Evolutionary conservation across 2,329 filamentous ascomycete genomes (phyloP).

Genomic region (Pseudogymnoascus sp.): DNA sequence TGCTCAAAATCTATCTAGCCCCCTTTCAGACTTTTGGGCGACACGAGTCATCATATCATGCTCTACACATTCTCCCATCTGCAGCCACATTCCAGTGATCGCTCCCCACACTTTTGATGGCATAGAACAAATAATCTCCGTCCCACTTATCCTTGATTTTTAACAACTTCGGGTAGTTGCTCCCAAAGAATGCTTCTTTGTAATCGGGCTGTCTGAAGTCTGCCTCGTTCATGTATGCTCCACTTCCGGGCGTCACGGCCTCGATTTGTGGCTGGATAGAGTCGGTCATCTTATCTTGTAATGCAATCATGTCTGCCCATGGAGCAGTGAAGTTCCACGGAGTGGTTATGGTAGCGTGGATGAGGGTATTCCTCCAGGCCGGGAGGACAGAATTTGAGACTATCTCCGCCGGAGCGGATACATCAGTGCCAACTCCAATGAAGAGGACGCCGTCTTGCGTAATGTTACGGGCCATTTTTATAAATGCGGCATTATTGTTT

Average conservation of each 20-base stretch:
- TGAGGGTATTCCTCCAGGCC: conserved; percentile 34
- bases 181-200: conserved; percentile 40
- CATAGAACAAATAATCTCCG: conserved; percentile 40
- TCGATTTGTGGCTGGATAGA: conserved; percentile 30
- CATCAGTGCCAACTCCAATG: conserved; percentile 30
- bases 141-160: conserved; percentile 47
- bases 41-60: conserved; percentile 10
- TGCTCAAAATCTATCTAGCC: not conserved
- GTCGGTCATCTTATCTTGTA: conserved; percentile 28
- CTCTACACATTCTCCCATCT: conserved; percentile 37
- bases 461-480: conserved; percentile 28
- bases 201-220: conserved; percentile 40
- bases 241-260: conserved; percentile 36
- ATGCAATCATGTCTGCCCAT: conserved; percentile 25
- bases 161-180: conserved; percentile 37
- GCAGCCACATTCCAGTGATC: conserved; percentile 41
- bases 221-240: conserved; percentile 47
- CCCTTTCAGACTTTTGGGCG: not conserved
- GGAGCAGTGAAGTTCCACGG: conserved; percentile 30
- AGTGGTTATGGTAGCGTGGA: conserved; percentile 28
- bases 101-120: conserved; percentile 43
- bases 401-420: conserved; percentile 18
- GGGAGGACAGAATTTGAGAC: conserved; percentile 36
- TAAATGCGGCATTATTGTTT: conserved; percentile 20
- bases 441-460: conserved; percentile 30